Conservation (phyloP, 331 rosid genomes). For the Malus hybrid region DNA sequence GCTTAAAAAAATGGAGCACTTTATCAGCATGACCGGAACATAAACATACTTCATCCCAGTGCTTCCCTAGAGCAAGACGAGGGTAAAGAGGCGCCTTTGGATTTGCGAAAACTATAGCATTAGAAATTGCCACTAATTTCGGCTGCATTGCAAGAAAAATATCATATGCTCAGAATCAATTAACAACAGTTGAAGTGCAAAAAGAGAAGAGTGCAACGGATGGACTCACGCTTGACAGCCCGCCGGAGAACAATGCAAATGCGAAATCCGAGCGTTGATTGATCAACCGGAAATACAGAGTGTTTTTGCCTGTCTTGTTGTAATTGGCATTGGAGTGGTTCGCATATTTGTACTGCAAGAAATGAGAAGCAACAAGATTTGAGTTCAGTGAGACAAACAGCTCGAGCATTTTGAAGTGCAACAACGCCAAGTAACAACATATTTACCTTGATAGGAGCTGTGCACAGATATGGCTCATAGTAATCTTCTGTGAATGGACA, state of each 20-base stretch:
- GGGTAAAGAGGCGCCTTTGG: constrained; percentile 81
- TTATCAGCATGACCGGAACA: not conserved
- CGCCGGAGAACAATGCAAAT: constrained; percentile 71
- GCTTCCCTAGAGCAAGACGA: constrained; percentile 80
- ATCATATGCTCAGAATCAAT: not conserved
- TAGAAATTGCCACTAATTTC: constrained; percentile 64
- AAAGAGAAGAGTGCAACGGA: not conserved
- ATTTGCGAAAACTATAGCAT: constrained; percentile 46
- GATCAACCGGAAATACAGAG: constrained; percentile 56
- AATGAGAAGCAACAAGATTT: constrained; percentile 11
- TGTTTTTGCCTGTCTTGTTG: constrained; percentile 44
- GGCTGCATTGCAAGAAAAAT: constrained; percentile 43
- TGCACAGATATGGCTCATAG: constrained; percentile 47
- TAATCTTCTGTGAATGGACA: constrained; percentile 40
- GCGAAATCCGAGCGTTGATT: constrained; percentile 89
- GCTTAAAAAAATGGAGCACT: not conserved
- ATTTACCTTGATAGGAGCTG: constrained; percentile 67
- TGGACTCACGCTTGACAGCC: constrained; percentile 47
- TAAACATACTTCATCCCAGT: constrained; percentile 85
- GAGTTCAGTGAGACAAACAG: constrained; percentile 13
- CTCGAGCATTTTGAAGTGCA: constrained; percentile 2
- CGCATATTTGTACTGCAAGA: constrained; percentile 49
- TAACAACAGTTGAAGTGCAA: not conserved
- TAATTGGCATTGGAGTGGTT: constrained; percentile 44
- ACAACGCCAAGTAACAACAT: not conserved